Base-by-base conservation (phyloP, 2,329 filamentous ascomycete species). In the Trichoderma sp. region DNA sequence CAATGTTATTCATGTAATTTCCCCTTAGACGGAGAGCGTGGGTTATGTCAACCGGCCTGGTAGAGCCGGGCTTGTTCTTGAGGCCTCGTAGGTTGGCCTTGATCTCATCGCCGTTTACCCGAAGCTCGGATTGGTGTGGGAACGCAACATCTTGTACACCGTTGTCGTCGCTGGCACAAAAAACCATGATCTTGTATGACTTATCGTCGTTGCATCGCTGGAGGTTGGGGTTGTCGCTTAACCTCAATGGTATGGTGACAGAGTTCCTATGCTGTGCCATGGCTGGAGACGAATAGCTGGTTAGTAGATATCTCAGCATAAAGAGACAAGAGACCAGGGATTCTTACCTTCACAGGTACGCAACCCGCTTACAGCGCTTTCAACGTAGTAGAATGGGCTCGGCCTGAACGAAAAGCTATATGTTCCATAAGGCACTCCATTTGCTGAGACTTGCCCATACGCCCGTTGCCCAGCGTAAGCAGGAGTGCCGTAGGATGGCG, bases 11-110 rank as follows among this genome's bases (percentile, higher is more conserved):
- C 64, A 82, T 81, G 75, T 94, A 96, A 52, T 84, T 84, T 12
- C 89, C 86, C 70, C 87, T 89, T 34, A 92, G 86, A 19, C 90
- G 88, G 54, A 98, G 82, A 69, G 88, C 85, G 71, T 86, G 83
- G 8, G 95, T 99, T 70, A 99, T 91, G 79, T 99, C 95, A 56
- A 92, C 93, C 8, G 95, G 95, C 74, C 93, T 89, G 48, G 95
- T 99, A 53, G 95, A 96, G 25, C 95, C 95, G 7, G 94, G 92
- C 78, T 95, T 97, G 78, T 97, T 97, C 80, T 99, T 99, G 70
- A 99, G 80, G 5, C 95, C 95, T 72, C 95, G 91, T 72, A 97
- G 85, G 77, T 98, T 99, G n/a, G 91, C 90, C 78, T 94, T 95
- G 72, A 97, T 86, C 67, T 97, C 93, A 37, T 91, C 91, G 10